Conservation (phyloP, 176 grass and related monocot species). For the Avena eriantha region DNA sequence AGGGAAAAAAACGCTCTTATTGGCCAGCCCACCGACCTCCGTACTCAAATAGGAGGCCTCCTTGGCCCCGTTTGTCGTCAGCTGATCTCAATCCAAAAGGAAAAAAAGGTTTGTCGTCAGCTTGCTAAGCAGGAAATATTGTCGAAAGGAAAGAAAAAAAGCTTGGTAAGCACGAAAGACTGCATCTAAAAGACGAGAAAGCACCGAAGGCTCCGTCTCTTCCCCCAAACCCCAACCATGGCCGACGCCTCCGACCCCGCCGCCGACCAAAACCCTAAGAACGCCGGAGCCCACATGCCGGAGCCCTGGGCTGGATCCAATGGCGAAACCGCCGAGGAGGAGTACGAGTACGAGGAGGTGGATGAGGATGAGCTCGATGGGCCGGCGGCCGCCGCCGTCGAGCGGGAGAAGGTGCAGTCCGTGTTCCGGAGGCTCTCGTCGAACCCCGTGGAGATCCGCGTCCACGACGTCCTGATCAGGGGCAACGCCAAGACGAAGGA, state of each 20-base stretch:
- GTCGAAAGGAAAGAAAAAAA: background rate
- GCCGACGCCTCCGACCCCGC: conserved; percentile 45
- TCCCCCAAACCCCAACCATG: conserved; percentile 44
- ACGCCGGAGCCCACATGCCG: background rate
- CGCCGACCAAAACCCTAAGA: conserved; percentile 55
- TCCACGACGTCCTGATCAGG: conserved; percentile 92
- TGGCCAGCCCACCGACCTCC: too few species aligned
- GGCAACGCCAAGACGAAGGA: conserved; percentile 88
- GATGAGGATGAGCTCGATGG: conserved; percentile 65
- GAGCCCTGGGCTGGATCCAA: background rate
- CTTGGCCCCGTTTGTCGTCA: background rate
- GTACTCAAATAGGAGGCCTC: background rate
- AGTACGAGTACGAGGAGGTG: conserved; percentile 37
- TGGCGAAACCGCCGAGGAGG: conserved; percentile 35
- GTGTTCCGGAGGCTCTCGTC: conserved; percentile 59
- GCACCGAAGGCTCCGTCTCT: background rate
- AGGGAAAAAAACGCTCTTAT: too few species aligned
- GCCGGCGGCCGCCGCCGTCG: conserved; percentile 34
- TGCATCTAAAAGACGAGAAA: conserved; percentile 27
- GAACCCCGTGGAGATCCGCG: conserved; percentile 64
- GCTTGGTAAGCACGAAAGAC: conserved; percentile 33
- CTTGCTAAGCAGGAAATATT: background rate
- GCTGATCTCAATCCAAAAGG: background rate
- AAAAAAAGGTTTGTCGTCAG: background rate
- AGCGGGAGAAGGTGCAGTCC: conserved; percentile 61